Conservation (phyloP, 352 stramenopile species). For the Globisporangium radiosum region DNA sequence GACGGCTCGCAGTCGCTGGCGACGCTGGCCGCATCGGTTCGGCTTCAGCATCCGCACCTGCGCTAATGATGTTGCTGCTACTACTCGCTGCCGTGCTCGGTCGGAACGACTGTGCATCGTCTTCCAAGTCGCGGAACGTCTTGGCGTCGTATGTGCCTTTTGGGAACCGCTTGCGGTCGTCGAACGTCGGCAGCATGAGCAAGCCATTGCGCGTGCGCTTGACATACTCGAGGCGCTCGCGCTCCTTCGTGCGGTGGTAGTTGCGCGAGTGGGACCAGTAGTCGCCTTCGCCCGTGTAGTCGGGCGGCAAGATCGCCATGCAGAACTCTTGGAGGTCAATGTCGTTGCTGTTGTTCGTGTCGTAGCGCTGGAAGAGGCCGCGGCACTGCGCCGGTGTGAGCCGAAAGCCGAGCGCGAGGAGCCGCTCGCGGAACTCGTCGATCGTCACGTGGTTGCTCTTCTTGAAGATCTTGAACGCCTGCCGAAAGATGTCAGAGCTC, state of each 20-base stretch:
- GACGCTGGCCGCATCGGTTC: background rate
- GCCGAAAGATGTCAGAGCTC: conserved; percentile 72
- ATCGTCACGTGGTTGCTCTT: conserved; percentile 67
- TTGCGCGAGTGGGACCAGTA: conserved; percentile 68
- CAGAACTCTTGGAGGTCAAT: conserved; percentile 85
- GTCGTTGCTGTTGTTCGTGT: conserved; percentile 67
- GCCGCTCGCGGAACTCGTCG: conserved; percentile 62
- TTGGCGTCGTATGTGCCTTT: conserved; percentile 31
- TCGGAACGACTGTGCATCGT: conserved; percentile 7
- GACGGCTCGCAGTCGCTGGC: conserved; percentile 2
- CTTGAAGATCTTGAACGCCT: conserved; percentile 80
- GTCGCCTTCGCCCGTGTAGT: conserved; percentile 76
- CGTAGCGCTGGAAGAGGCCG: conserved; percentile 68
- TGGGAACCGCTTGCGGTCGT: conserved; percentile 48
- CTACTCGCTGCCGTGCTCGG: background rate
- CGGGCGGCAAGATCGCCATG: conserved; percentile 59
- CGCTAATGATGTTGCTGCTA: conserved; percentile 1
- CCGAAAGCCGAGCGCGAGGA: conserved; percentile 66
- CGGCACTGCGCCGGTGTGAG: conserved; percentile 53
- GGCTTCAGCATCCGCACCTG: background rate
- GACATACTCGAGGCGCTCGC: conserved; percentile 48
- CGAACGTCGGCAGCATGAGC: conserved; percentile 53
- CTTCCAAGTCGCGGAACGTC: conserved; percentile 36
- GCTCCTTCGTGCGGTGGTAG: conserved; percentile 37
- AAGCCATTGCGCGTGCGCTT: conserved; percentile 62